A percentile compares a stretch with the other conserved stretches of the same genome.
phyloP scores from a whole-genome alignment of 2,329 filamentous ascomycete genomes.

The Fusarium brachygibbosum region DNA sequence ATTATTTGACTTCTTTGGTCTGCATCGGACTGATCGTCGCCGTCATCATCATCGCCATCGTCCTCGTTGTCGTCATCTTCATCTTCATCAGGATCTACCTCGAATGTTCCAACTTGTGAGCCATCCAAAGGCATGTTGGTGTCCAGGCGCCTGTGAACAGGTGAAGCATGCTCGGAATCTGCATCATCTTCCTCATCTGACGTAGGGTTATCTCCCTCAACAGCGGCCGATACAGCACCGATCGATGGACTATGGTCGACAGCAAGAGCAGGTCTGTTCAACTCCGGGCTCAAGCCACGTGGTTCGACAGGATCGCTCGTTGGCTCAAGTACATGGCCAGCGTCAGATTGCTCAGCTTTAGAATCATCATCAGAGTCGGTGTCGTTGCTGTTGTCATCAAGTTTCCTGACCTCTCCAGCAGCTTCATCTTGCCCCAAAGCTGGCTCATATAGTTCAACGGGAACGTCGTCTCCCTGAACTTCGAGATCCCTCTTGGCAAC shows the following conservation, averaged over 20 bases:
- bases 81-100: neutral
- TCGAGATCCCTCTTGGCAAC: neutral
- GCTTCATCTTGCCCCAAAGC: neutral
- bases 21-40: neutral
- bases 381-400: conserved; percentile 4
- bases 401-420: conserved; percentile 3
- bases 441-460: neutral
- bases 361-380: conserved; percentile 7
- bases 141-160: neutral
- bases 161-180: conserved; percentile 16
- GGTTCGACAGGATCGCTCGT: neutral
- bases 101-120: neutral
- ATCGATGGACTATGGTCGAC: neutral
- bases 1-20: neutral
- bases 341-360: neutral
- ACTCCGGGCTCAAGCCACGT: neutral
- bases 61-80: neutral
- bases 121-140: neutral
- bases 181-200: conserved; percentile 7
- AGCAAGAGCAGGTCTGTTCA: neutral
- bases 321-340: neutral
- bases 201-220: conserved; percentile 2
- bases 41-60: neutral
- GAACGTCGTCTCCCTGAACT: conserved; percentile 3
- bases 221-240: neutral